phyloP scores from a whole-genome alignment of 208 protist genomes.

The Leishmania arabica region DNA sequence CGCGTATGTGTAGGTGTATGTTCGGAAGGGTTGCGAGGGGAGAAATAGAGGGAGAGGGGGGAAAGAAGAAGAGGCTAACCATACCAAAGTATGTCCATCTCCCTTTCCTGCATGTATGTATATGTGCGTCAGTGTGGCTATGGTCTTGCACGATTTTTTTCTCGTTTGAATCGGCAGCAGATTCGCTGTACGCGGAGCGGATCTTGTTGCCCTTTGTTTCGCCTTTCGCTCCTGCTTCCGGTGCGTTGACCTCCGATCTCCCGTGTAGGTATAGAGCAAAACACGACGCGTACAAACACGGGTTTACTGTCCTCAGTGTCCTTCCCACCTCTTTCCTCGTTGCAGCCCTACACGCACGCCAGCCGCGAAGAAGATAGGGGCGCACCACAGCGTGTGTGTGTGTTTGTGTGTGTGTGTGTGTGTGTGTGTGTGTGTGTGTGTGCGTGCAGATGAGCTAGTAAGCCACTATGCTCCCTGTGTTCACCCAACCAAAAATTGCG shows the following conservation, averaged over 20 bases:
- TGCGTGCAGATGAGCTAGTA: neutral
- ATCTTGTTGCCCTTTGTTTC: neutral
- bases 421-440: neutral
- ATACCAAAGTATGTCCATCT: neutral
- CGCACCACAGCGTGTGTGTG: too few relatives aligned
- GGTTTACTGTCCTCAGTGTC: neutral
- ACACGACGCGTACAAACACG: neutral
- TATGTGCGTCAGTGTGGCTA: neutral
- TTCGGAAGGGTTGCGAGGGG: neutral
- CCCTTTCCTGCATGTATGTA: neutral
- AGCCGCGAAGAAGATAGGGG: neutral
- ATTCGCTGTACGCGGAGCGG: neutral
- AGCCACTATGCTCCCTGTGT: neutral
- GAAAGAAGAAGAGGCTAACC: neutral
- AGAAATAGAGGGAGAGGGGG: conserved; percentile 2
- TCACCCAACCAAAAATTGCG: neutral
- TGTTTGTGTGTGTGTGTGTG: too few relatives aligned
- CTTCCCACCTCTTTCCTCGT: too few relatives aligned
- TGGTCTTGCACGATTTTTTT: neutral
- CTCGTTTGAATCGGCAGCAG: neutral
- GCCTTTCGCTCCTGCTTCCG: neutral
- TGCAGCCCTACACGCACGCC: too few relatives aligned
- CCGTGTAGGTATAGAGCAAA: neutral
- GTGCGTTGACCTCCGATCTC: neutral
- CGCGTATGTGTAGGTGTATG: neutral